Conservation (phyloP, 108 stramenopile species). For the Cyclotella sp. region DNA sequence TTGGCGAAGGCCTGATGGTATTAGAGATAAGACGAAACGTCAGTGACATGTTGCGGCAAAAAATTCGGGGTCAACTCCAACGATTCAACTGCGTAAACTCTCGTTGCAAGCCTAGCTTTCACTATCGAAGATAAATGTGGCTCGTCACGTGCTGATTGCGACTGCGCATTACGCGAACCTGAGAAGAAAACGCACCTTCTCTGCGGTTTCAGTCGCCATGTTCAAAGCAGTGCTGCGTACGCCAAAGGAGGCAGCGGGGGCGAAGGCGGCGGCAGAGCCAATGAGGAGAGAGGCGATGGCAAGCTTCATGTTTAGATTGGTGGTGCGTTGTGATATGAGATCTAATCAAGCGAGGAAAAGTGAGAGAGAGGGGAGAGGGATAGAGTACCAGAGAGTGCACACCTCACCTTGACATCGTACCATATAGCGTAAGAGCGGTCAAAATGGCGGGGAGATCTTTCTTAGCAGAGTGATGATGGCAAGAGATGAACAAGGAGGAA, state of each 20-base stretch:
- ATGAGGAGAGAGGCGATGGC: constrained; percentile 63
- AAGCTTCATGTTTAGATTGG: constrained; percentile 65
- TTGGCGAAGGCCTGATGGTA: constrained; percentile 78
- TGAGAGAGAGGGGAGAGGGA: not conserved
- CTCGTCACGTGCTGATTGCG: too few species aligned
- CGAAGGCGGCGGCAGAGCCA: constrained; percentile 65
- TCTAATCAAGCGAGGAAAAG: not conserved
- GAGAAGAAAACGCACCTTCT: constrained; percentile 27
- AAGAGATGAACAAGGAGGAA: not conserved
- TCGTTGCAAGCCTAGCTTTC: too few species aligned
- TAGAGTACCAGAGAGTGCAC: not conserved
- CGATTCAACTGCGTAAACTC: too few species aligned
- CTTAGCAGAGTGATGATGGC: not conserved
- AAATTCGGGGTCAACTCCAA: not conserved
- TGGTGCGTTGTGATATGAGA: not conserved
- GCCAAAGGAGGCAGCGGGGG: constrained; percentile 58
- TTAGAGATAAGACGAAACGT: not conserved
- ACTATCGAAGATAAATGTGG: too few species aligned
- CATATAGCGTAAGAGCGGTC: not conserved
- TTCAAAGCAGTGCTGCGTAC: constrained; percentile 56
- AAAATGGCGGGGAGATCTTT: constrained; percentile 3
- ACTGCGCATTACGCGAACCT: not conserved
- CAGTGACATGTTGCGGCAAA: not conserved
- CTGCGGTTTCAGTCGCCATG: constrained; percentile 71
- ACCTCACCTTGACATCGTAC: too few species aligned